Base-by-base conservation (phyloP, 2,329 filamentous ascomycete genomes). In the Orbilia ellipsospora region DNA sequence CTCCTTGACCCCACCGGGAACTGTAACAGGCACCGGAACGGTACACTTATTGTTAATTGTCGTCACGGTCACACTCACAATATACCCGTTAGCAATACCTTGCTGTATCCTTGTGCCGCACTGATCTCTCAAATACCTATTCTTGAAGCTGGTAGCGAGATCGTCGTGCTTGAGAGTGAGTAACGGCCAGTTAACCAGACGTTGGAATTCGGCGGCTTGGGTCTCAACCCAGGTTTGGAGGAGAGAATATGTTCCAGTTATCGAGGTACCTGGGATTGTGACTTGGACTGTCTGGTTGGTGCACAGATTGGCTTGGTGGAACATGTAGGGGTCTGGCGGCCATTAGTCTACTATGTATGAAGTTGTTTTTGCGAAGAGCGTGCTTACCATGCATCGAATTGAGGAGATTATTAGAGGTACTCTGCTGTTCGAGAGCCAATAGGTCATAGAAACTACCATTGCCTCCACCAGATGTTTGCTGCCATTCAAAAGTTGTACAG, bases 241-340 rank as follows among this genome's bases (percentile, higher is more conserved):
- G 16, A 89, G 83, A 1, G 86, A 87, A 68, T 85, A 82, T 76
- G 85, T 82, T 2, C 81, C 83, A 0, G 81, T 80, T 0, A 57
- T 15, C 0, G 50, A 56, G 20, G 69, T 73, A 2, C 62, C 62
- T 13, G 84, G 81, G 15, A 84, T 83, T 69, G 87, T 87, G 59
- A 88, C 82, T 8, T 83, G 85, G 56, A 85, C 84, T 2, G 81
- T 79, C 1, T 81, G 80, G 61, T 85, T 83, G 2, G 82, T 82
- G 66, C 87, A 85, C 73, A 87, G 79, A 79, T 90, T 90, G 73
- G 87, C 87, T 82, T 90, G 88, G 80, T 90, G 88, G 83, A 90
- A 89, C 87, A 89, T 89, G 83, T 85, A 88, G 26, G 84, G 82
- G 59, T 88, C 87, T 73, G 20, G 16, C 20, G 13, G 44, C 13